Evolutionary conservation across 177 flowering plant genomes (phyloP), one percentile per base, ranked within the genome.

Genomic region (Vitis hybrid): DNA sequence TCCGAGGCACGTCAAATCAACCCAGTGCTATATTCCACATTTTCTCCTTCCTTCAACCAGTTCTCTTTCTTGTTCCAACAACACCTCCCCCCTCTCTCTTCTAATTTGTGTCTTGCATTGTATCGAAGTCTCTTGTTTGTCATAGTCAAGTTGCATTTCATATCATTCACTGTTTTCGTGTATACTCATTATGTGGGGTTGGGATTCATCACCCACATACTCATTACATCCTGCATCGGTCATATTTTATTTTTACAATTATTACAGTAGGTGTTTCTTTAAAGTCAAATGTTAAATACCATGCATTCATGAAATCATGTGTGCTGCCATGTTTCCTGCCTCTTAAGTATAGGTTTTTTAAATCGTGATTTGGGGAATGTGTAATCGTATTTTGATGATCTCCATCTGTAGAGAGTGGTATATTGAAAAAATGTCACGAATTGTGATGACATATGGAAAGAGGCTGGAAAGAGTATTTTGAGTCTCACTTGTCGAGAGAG

Each of bases 251-350:
- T 49, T 50, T 26, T 10, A 9, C 18, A 61, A 53, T 56, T 56
- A 22, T 53, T 53, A 52, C 14, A 62, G 18, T 71, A 56, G 71
- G 26, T 12, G 29, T 74, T 64, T 71, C 61, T 19, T 14, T 39
- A 39, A 63, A 39, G 68, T 57, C 61, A 67, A 66, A 64, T 26
- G 60, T 68, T n/a, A 22, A 18, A 65, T 66, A 69, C 62, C 63
- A 51, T 75, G 76, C 76, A 78, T 73, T 70, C 74, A 73, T 73
- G 68, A 59, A 69, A 67, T 66, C 62, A 67, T 62, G 64, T 51
- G 56, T 60, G 60, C 50, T 51, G 50, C 67, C 18, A 52, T 65
- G 16, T 39, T 56, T 21, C 2, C 26, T 62, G 29, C 21, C 21
- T 4, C 11, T 31, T 50, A 29, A 52, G 67, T 68, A 64, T 69